A percentile compares a stretch with the other conserved stretches of the same genome.
Conservation (phyloP, 169 alveolate species). For the Neospora caninum region DNA sequence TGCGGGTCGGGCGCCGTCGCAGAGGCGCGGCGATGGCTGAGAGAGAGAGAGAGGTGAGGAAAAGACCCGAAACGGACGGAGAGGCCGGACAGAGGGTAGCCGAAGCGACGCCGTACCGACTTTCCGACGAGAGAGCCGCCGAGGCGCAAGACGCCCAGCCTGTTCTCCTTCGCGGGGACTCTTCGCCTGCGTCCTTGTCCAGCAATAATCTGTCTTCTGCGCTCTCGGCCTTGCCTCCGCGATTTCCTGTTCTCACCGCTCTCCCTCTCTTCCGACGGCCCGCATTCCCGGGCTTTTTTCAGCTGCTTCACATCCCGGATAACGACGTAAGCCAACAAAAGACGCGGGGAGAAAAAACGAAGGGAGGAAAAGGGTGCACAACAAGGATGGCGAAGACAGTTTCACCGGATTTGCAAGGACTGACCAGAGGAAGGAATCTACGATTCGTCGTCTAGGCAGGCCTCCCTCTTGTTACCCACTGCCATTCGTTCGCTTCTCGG, state of each 20-base stretch:
- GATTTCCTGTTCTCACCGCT: constrained; percentile 75
- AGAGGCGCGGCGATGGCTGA: neutral
- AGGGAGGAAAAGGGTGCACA: neutral
- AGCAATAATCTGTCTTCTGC: neutral
- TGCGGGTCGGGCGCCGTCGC: too few species aligned
- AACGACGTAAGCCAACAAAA: constrained; percentile 47
- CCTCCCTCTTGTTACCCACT: too few species aligned
- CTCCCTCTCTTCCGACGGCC: constrained; percentile 81
- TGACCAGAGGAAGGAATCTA: too few species aligned
- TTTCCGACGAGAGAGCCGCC: too few species aligned
- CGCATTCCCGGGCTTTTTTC: constrained; percentile 85
- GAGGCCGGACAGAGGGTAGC: neutral
- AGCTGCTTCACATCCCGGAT: constrained; percentile 81
- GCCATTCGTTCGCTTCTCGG: too few species aligned
- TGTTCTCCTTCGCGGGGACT: neutral
- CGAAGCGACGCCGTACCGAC: too few species aligned
- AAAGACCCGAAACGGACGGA: neutral
- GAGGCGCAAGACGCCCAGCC: neutral
- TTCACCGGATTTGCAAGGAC: too few species aligned
- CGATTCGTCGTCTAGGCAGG: too few species aligned
- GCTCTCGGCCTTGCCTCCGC: constrained; percentile 48
- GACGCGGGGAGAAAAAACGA: neutral
- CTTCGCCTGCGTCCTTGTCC: neutral
- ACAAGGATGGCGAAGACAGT: neutral
- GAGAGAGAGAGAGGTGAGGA: neutral